Percentiles rank a stretch among this genome's conserved stretches.
Evolutionary conservation across 129 eudicot genomes (phyloP).

Genomic region (Chrysanthemum seticuspe): DNA sequence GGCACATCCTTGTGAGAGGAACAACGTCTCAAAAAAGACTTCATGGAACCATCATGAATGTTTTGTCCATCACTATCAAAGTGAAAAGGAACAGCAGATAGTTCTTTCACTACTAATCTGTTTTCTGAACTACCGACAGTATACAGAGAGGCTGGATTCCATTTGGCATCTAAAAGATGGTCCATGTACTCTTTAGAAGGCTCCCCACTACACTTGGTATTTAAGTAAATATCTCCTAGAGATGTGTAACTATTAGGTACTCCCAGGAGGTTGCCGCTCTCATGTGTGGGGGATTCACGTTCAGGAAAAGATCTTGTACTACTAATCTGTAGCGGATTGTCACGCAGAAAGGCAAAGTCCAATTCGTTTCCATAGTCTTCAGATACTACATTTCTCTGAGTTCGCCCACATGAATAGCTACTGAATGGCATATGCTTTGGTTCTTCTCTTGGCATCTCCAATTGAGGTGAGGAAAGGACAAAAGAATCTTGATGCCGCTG

Average conservation of each 20-base stretch:
- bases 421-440: constrained; percentile 28
- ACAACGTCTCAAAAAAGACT: constrained; percentile 48
- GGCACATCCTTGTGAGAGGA: constrained; percentile 36
- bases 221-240: constrained; percentile 25
- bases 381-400: constrained; percentile 23
- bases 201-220: constrained; percentile 22
- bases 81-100: constrained; percentile 32
- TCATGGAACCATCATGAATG: constrained; percentile 24
- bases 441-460: constrained; percentile 36
- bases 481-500: constrained; percentile 16
- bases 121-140: constrained; percentile 21
- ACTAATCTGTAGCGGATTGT: constrained; percentile 19
- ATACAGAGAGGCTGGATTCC: constrained; percentile 31
- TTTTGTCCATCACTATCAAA: constrained; percentile 23
- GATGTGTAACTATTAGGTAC: constrained; percentile 18
- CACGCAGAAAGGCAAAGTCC: constrained; percentile 26
- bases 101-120: constrained; percentile 17
- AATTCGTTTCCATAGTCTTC: constrained; percentile 24
- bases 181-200: constrained; percentile 13
- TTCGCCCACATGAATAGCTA: constrained; percentile 27
- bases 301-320: neutral
- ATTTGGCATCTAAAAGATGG: constrained; percentile 26
- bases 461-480: constrained; percentile 32
- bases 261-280: no score
- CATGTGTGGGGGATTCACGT: no score